A percentile compares a stretch with the other conserved stretches of the same genome.
Evolutionary conservation across 768 basidiomycete species (phyloP).

Genomic region (Infundibulicybe gibba): DNA sequence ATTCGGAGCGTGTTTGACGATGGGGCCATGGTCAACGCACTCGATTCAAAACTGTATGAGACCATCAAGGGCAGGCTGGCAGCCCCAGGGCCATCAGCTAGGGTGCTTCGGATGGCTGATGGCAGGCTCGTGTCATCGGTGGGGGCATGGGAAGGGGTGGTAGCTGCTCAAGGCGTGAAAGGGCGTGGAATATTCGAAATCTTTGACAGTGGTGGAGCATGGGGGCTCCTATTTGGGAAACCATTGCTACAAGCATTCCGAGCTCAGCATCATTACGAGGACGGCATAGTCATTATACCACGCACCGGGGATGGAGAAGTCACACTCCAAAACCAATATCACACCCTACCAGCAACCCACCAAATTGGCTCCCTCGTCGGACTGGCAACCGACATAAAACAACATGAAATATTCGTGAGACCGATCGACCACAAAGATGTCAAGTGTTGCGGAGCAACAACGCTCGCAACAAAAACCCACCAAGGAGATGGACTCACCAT

Average conservation of each 20-base stretch:
- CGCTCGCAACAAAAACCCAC: constrained; percentile 28
- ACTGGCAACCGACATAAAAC: constrained; percentile 7
- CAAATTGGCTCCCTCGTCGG: background rate
- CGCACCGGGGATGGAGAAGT: background rate
- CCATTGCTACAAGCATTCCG: constrained; percentile 9
- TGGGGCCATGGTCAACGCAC: constrained; percentile 13
- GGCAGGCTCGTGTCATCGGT: constrained; percentile 6
- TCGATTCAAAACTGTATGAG: constrained; percentile 3
- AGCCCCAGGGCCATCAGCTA: background rate
- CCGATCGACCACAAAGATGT: constrained; percentile 12
- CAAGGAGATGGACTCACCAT: constrained; percentile 19
- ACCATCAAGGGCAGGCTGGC: background rate
- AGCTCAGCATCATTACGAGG: constrained; percentile 7
- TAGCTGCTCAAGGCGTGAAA: constrained; percentile 1
- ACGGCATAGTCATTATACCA: background rate
- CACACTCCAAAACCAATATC: background rate
- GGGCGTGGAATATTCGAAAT: constrained; percentile 9
- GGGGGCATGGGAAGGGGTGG: constrained; percentile 8
- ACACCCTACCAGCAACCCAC: too few species aligned
- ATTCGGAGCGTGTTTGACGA: constrained; percentile 8
- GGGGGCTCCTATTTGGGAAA: constrained; percentile 10
- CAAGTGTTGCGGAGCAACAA: constrained; percentile 7
- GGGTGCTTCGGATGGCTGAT: constrained; percentile 12
- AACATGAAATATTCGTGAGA: constrained; percentile 30
- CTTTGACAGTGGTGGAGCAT: constrained; percentile 12